These are phyloP conservation scores for Eimeria sp. DNA, from an alignment of 169 alveolate genomes.

Conservation along the genomic window DNA sequence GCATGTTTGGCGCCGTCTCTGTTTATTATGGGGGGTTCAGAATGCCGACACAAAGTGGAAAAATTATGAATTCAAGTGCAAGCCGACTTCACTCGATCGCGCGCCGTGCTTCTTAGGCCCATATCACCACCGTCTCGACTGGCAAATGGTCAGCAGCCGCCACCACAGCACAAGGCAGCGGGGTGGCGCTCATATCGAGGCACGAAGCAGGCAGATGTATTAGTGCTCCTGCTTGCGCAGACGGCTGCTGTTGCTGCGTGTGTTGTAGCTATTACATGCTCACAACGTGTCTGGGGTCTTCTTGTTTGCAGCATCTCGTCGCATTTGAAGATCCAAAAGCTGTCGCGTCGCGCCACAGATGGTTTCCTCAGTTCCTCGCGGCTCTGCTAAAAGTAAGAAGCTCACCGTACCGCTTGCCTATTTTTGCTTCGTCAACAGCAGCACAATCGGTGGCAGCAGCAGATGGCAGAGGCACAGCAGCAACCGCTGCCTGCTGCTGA, in stretches of 20 bases:
- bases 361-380: conserved; percentile 43
- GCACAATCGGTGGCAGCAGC: neutral
- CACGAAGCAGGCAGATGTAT: neutral
- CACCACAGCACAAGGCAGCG: neutral
- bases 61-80: conserved; percentile 78
- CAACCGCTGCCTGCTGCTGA: conserved; percentile 6
- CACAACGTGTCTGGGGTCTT: too few species aligned
- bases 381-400: neutral
- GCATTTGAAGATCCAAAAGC: conserved; percentile 20
- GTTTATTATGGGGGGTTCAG: neutral
- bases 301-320: conserved; percentile 2
- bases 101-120: conserved; percentile 75
- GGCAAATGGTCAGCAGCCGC: conserved; percentile 72
- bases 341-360: neutral
- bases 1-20: neutral
- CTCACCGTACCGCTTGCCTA: neutral
- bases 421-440: neutral
- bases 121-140: conserved; percentile 84
- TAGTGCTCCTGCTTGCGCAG: neutral
- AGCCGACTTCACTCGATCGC: conserved; percentile 71
- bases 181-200: neutral
- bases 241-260: neutral
- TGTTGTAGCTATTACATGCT: neutral
- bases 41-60: conserved; percentile 23
- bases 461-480: neutral